Conservation (phyloP, 257 asterid genomes). For the Anisodus tanguticus region DNA sequence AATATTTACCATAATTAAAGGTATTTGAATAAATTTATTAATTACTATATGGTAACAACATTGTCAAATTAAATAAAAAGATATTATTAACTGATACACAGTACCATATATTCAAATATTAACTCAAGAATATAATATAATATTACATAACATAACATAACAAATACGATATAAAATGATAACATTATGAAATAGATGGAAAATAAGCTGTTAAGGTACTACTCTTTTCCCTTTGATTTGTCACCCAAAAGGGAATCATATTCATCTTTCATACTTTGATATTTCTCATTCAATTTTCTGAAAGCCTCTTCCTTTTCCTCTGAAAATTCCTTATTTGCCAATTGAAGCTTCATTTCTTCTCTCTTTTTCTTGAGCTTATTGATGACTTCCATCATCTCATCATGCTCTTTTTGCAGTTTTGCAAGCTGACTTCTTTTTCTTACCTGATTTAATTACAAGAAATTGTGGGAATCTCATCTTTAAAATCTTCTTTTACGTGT, state of each 20-base stretch:
- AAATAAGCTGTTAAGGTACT: background rate
- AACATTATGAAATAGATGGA: background rate
- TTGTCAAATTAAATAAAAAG: background rate
- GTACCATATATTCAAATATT: background rate
- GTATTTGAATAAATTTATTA: no score
- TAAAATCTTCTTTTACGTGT: background rate
- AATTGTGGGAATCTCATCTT: background rate
- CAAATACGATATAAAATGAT: background rate
- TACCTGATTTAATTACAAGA: conserved; percentile 14
- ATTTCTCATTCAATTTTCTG: conserved; percentile 23
- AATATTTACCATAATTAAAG: no score
- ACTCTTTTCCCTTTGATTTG: conserved; percentile 10
- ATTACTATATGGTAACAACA: background rate
- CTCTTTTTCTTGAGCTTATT: conserved; percentile 28
- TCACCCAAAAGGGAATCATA: conserved; percentile 14
- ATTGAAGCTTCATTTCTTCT: conserved; percentile 26
- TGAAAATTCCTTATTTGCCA: conserved; percentile 8
- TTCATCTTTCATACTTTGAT: conserved; percentile 25
- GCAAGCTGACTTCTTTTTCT: conserved; percentile 8
- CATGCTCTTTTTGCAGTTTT: conserved; percentile 20
- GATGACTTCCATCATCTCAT: background rate
- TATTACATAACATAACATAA: background rate
- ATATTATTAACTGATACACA: background rate
- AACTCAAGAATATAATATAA: background rate
- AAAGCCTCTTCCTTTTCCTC: conserved; percentile 24